Evolutionary conservation across 2,329 filamentous ascomycete genomes (phyloP).

Genomic region (Xylaria multiplex): DNA sequence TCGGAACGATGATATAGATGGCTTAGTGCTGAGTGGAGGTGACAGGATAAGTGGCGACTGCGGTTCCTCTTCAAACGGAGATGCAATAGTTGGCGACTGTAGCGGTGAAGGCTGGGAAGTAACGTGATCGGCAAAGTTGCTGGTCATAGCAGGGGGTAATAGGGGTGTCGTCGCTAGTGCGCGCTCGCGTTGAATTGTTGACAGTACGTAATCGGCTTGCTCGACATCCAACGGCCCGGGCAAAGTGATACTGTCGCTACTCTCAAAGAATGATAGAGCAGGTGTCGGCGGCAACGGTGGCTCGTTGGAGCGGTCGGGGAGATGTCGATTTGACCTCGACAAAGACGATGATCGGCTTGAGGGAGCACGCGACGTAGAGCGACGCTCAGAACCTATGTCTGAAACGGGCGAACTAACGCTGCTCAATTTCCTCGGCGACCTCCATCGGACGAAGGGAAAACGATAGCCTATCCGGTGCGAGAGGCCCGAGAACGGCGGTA

Average conservation of each 20-base stretch:
- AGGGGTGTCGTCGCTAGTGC: conserved; percentile 81
- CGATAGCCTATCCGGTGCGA: conserved; percentile 73
- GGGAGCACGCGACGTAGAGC: conserved; percentile 72
- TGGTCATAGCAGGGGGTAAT: conserved; percentile 81
- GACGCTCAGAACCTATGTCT: conserved; percentile 83
- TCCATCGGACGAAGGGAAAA: conserved; percentile 65
- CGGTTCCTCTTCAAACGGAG: conserved; percentile 57
- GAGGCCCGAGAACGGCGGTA: conserved; percentile 70
- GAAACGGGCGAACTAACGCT: conserved; percentile 72
- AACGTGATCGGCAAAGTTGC: conserved; percentile 63
- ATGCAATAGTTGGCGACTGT: conserved; percentile 82
- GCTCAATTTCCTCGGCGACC: conserved; percentile 57
- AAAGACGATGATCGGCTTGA: conserved; percentile 85
- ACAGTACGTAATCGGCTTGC: conserved; percentile 60
- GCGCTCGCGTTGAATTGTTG: conserved; percentile 66
- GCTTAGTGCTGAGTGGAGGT: conserved; percentile 79
- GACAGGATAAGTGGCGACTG: conserved; percentile 61
- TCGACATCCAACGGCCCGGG: conserved; percentile 62
- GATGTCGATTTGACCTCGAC: conserved; percentile 66
- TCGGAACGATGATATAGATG: conserved; percentile 79
- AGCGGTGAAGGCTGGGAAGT: conserved; percentile 75
- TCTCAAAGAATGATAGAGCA: conserved; percentile 70
- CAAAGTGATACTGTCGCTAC: conserved; percentile 63
- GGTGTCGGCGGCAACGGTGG: conserved; percentile 69
- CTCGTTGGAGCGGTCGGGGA: conserved; percentile 59